Evolutionary conservation across 768 basidiomycete species (phyloP).

Genomic region (Pulveroboletus ravenelii): DNA sequence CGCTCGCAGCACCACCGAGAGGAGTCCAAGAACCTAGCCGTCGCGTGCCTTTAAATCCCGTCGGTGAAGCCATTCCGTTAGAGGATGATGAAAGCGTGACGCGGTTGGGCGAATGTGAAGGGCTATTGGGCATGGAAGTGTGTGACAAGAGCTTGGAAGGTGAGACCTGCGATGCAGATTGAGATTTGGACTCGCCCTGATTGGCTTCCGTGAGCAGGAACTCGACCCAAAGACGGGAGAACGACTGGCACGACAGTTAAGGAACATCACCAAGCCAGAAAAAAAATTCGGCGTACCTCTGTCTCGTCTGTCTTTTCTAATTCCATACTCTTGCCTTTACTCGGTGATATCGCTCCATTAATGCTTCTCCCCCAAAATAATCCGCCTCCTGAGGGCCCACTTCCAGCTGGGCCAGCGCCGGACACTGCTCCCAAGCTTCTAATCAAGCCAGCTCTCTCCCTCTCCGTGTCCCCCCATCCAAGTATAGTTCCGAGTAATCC

Average conservation of each 20-base stretch:
- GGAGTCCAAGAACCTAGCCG: slow-evolving; percentile 38
- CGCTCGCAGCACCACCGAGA: slow-evolving; percentile 29
- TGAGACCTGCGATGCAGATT: slow-evolving; percentile 12
- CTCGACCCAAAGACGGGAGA: slow-evolving; percentile 97
- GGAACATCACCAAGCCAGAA: background rate
- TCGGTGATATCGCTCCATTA: slow-evolving; percentile 26
- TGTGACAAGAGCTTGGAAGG: slow-evolving; percentile 26
- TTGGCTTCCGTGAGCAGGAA: slow-evolving; percentile 90
- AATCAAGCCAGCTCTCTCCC: slow-evolving; percentile 74
- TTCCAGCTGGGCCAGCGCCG: slow-evolving; percentile 23
- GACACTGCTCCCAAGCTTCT: slow-evolving; percentile 48
- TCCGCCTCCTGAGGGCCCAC: slow-evolving; percentile 12
- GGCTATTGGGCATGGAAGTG: slow-evolving; percentile 38
- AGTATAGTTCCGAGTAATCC: slow-evolving; percentile 82
- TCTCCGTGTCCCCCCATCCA: slow-evolving; percentile 88
- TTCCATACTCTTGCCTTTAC: slow-evolving; percentile 43
- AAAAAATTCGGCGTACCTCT: slow-evolving; percentile 48
- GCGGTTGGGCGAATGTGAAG: slow-evolving; percentile 24
- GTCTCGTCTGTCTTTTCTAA: slow-evolving; percentile 80
- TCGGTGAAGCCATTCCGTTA: slow-evolving; percentile 15
- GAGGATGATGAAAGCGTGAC: slow-evolving; percentile 1
- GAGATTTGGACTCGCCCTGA: slow-evolving; percentile 33
- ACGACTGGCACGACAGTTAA: slow-evolving; percentile 55
- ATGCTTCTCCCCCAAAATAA: slow-evolving; percentile 18
- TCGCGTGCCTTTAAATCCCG: slow-evolving; percentile 28